Conservation (phyloP, 208 protist species). For the Trypanosoma brucei region DNA sequence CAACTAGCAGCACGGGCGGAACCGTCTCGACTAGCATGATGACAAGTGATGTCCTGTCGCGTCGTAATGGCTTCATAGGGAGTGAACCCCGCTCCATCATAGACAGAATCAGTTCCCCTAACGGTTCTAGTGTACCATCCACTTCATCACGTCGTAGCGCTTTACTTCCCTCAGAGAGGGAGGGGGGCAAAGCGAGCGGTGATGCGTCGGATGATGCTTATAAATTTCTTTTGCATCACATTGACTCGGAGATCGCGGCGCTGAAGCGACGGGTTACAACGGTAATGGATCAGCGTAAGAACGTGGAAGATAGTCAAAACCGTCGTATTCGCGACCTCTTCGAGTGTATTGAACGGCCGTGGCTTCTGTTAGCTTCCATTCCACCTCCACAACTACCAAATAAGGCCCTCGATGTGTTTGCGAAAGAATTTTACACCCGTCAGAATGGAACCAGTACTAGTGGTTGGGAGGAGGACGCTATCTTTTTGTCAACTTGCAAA, state of each 20-base stretch:
- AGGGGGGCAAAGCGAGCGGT: constrained; percentile 3
- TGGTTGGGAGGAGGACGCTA: constrained; percentile 39
- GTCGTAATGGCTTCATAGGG: background rate
- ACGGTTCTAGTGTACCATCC: background rate
- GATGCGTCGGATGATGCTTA: constrained; percentile 54
- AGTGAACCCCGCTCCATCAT: background rate
- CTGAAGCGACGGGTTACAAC: constrained; percentile 50
- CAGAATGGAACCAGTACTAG: constrained; percentile 10
- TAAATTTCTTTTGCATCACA: constrained; percentile 71
- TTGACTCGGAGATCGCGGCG: constrained; percentile 71
- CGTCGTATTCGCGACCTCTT: constrained; percentile 58
- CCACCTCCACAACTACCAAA: constrained; percentile 51
- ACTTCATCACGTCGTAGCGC: background rate
- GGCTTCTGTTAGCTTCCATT: constrained; percentile 50
- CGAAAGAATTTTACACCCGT: constrained; percentile 53
- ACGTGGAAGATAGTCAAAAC: constrained; percentile 35
- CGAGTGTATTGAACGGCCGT: constrained; percentile 65
- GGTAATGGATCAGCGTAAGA: constrained; percentile 38
- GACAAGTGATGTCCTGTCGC: background rate
- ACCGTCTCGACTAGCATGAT: background rate
- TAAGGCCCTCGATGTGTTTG: constrained; percentile 66
- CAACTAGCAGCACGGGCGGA: background rate
- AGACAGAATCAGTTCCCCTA: background rate
- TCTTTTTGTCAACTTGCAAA: constrained; percentile 54
- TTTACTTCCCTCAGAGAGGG: background rate